phyloP scores from a whole-genome alignment of 2,329 filamentous ascomycete species.

The Dryadomyces quercus-mongolicae region DNA sequence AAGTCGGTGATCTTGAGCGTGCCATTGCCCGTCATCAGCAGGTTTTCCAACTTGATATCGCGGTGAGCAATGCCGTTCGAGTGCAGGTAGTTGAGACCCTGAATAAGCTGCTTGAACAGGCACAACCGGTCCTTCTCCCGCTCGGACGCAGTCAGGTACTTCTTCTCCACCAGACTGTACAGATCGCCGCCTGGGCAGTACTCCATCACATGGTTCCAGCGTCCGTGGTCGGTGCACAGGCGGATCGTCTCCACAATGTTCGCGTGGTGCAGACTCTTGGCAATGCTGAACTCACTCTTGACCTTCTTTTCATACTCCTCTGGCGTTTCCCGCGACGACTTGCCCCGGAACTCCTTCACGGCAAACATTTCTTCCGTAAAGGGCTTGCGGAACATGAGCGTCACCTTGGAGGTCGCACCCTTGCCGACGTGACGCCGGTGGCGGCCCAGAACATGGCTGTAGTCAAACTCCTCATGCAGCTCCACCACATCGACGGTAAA shows the following conservation, averaged over 20 bases:
- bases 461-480: conserved; percentile 57
- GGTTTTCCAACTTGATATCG: conserved; percentile 82
- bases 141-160: conserved; percentile 52
- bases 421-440: conserved; percentile 68
- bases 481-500: conserved; percentile 61
- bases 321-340: conserved; percentile 54
- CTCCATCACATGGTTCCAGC: conserved; percentile 91
- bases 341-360: conserved; percentile 76
- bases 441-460: conserved; percentile 57
- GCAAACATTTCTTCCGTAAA: conserved; percentile 57
- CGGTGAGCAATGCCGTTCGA: conserved; percentile 77
- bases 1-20: conserved; percentile 88
- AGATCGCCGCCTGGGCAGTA: conserved; percentile 77
- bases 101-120: conserved; percentile 80
- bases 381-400: conserved; percentile 64
- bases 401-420: conserved; percentile 73
- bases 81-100: conserved; percentile 74
- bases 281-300: conserved; percentile 82
- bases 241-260: conserved; percentile 76
- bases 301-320: conserved; percentile 79
- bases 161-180: conserved; percentile 60
- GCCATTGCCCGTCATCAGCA: conserved; percentile 66
- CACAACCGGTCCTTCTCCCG: conserved; percentile 61
- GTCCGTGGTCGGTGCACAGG: conserved; percentile 60
- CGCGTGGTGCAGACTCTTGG: conserved; percentile 72